These are phyloP conservation scores for Epichloe scottii DNA, from an alignment of 2,329 filamentous ascomycete species.

Conservation along the genomic window DNA sequence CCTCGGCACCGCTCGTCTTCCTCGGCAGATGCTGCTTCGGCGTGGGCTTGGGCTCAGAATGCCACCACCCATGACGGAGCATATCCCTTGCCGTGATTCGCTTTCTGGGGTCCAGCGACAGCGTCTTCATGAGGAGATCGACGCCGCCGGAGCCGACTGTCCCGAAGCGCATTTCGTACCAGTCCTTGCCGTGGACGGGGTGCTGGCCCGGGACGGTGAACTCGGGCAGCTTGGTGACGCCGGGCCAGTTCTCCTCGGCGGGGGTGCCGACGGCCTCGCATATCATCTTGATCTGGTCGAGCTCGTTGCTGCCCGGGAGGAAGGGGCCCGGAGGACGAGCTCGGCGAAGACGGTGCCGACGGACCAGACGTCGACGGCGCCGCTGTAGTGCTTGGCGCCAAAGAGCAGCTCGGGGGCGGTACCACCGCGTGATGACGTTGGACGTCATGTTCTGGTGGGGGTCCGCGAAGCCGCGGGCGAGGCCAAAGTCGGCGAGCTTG, in stretches of 20 bases:
- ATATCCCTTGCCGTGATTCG: constrained; percentile 66
- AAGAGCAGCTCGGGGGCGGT: constrained; percentile 90
- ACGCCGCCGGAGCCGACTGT: constrained; percentile 72
- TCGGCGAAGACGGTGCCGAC: constrained; percentile 90
- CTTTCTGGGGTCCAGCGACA: constrained; percentile 76
- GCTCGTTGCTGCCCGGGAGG: constrained; percentile 70
- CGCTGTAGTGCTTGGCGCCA: constrained; percentile 77
- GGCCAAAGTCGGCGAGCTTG: constrained; percentile 95
- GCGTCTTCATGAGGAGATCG: constrained; percentile 75
- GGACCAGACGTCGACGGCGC: constrained; percentile 88
- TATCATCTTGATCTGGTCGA: constrained; percentile 77
- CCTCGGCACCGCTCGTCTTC: constrained; percentile 47
- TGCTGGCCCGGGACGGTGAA: constrained; percentile 62
- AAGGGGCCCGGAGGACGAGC: constrained; percentile 69
- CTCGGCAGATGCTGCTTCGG: constrained; percentile 68
- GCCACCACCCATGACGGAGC: constrained; percentile 79
- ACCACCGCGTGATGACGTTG: constrained; percentile 95
- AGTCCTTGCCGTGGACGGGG: constrained; percentile 52
- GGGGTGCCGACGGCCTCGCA: constrained; percentile 80
- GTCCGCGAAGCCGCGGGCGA: constrained; percentile 80
- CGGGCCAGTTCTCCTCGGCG: constrained; percentile 90
- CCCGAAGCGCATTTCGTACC: constrained; percentile 66
- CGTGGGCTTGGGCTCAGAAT: constrained; percentile 69
- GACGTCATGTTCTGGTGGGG: constrained; percentile 81
- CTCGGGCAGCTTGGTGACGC: constrained; percentile 65